These are phyloP conservation scores for Neurospora africana DNA, from an alignment of 495 filamentous ascomycete species.

Conservation along the genomic window DNA sequence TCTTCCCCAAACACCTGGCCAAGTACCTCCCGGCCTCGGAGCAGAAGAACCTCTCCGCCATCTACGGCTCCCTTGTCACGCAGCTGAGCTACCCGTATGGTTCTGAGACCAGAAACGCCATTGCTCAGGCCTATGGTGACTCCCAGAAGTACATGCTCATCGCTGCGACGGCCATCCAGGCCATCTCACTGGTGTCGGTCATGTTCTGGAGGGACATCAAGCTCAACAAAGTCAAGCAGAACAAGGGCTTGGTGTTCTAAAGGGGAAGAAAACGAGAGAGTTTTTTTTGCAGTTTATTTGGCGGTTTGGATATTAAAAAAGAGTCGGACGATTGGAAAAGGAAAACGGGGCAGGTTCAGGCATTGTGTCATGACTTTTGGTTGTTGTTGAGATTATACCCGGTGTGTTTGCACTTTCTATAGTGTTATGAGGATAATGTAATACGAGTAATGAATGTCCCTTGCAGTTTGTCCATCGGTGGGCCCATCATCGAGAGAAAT, in stretches of 20 bases:
- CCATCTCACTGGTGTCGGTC: conserved; percentile 35
- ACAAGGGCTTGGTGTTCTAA: conserved; percentile 17
- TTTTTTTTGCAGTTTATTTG: not conserved
- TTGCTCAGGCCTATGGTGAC: conserved; percentile 45
- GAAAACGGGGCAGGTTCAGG: not conserved
- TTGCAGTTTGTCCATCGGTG: not conserved
- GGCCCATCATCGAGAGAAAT: not conserved
- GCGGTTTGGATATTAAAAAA: not conserved
- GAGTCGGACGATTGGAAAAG: not conserved
- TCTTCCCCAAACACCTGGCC: conserved; percentile 42
- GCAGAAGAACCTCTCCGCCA: conserved; percentile 30
- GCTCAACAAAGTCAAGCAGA: conserved; percentile 42
- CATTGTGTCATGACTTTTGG: not conserved
- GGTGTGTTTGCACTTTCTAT: not conserved
- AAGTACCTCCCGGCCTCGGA: conserved; percentile 47
- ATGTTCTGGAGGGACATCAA: conserved; percentile 46
- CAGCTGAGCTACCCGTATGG: conserved; percentile 47
- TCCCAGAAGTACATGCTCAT: conserved; percentile 46
- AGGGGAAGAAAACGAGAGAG: not conserved
- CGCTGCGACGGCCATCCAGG: conserved; percentile 40
- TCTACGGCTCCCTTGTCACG: conserved; percentile 40
- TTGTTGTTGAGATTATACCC: not conserved
- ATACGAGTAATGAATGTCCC: not conserved
- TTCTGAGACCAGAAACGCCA: conserved; percentile 40
- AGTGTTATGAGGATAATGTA: not conserved